These are phyloP conservation scores for Pneumocystis jirovecii DNA, from an alignment of 1,139 yeast genomes.

Conservation along the genomic window DNA sequence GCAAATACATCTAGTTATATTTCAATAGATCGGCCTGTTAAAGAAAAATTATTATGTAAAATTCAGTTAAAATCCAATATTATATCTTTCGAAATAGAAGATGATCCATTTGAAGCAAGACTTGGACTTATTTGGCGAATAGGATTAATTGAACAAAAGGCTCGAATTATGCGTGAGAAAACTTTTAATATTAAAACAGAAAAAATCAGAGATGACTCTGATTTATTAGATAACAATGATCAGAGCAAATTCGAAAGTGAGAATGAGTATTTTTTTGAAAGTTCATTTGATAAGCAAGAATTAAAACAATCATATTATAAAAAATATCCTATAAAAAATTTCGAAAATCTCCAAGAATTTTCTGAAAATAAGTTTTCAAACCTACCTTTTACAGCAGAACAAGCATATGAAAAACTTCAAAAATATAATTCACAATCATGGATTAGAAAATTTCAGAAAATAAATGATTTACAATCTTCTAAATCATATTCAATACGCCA, in stretches of 20 bases:
- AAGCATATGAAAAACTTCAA: constrained; percentile 23
- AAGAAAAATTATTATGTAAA: constrained; percentile 38
- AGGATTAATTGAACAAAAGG: constrained; percentile 56
- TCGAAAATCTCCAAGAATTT: constrained; percentile 17
- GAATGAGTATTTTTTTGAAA: not conserved
- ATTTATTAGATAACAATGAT: not conserved
- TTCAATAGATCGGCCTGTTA: constrained; percentile 29
- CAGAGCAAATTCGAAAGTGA: constrained; percentile 6
- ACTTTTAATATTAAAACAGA: constrained; percentile 36
- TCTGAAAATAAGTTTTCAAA: constrained; percentile 12
- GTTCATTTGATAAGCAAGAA: not conserved
- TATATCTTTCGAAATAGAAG: constrained; percentile 43
- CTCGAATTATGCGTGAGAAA: constrained; percentile 42
- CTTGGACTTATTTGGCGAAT: constrained; percentile 61
- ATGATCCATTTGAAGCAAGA: constrained; percentile 78
- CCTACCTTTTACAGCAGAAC: constrained; percentile 20
- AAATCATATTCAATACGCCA: constrained; percentile 41
- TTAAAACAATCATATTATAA: not conserved
- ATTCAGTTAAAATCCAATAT: constrained; percentile 36
- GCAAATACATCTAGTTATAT: constrained; percentile 28
- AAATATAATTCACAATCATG: constrained; percentile 53
- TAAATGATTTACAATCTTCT: constrained; percentile 14
- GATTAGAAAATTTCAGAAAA: constrained; percentile 35
- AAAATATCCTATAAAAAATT: constrained; percentile 13
- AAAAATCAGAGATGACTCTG: constrained; percentile 16